These are phyloP conservation scores for Penicillium taxi DNA, from an alignment of 495 filamentous ascomycete species.

Conservation along the genomic window DNA sequence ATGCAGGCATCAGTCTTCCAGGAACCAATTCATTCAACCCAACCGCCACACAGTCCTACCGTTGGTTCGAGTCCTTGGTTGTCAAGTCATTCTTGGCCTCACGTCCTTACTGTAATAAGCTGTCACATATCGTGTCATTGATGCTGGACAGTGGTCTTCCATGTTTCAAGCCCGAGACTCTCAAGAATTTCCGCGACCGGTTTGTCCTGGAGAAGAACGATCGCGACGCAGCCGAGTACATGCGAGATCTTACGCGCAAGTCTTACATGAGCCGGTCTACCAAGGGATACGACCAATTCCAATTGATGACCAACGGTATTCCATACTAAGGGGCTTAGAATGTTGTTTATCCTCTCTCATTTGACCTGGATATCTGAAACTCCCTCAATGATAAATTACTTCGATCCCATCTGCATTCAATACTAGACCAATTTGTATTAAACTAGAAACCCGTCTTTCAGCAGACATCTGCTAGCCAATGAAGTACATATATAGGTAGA, in stretches of 20 bases:
- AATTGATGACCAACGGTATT: constrained; percentile 94
- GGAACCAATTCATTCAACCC: constrained; percentile 34
- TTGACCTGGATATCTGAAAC: too few relatives aligned
- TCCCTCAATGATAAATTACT: too few relatives aligned
- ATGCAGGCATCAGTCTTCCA: constrained; percentile 24
- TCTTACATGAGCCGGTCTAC: constrained; percentile 85
- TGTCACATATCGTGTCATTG: constrained; percentile 78
- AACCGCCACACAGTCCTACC: constrained; percentile 76
- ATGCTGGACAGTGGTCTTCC: constrained; percentile 97
- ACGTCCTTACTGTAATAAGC: constrained; percentile 76
- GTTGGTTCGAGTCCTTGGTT: constrained; percentile 92
- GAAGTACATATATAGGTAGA: too few relatives aligned
- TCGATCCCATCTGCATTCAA: too few relatives aligned
- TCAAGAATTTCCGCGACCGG: constrained; percentile 83
- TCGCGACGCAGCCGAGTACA: constrained; percentile 89
- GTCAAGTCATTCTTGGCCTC: constrained; percentile 92
- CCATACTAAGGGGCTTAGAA: too few relatives aligned
- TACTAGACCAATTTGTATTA: too few relatives aligned
- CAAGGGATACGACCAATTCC: constrained; percentile 92
- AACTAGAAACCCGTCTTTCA: too few relatives aligned
- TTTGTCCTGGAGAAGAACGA: constrained; percentile 93
- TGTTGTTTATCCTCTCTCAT: too few relatives aligned
- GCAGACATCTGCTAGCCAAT: too few relatives aligned
- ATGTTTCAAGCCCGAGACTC: constrained; percentile 95
- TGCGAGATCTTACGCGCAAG: constrained; percentile 78